phyloP scores from a whole-genome alignment of 176 grass and related monocot species.

The Hordeum marinum region DNA sequence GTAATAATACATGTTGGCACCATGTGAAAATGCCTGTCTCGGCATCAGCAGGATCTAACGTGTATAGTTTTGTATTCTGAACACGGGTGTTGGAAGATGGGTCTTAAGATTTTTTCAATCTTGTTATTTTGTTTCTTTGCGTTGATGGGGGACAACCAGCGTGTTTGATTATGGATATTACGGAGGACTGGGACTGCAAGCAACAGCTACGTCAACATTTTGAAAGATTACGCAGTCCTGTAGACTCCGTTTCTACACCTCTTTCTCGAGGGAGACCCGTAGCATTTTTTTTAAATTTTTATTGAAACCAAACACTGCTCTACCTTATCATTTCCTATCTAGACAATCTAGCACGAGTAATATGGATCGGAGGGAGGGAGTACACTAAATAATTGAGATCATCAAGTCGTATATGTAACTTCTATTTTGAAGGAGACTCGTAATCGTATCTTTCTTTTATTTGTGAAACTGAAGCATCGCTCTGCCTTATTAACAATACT shows the following conservation, averaged over 20 bases:
- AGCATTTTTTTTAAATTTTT: too few species aligned
- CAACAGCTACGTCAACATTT: neutral
- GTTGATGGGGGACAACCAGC: neutral
- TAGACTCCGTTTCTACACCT: neutral
- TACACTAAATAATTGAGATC: too few species aligned
- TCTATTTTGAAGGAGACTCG: too few species aligned
- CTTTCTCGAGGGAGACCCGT: neutral
- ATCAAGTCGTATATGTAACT: too few species aligned
- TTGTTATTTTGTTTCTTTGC: neutral
- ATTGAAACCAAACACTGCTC: too few species aligned
- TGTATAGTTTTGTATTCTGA: neutral
- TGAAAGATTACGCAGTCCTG: neutral
- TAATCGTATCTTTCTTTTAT: too few species aligned
- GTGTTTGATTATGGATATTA: neutral
- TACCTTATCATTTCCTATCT: too few species aligned
- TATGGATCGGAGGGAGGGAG: too few species aligned
- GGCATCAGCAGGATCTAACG: neutral
- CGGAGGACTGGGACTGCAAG: neutral
- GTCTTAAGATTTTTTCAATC: neutral
- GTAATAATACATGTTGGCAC: neutral
- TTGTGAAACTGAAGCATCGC: too few species aligned
- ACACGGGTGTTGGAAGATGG: neutral
- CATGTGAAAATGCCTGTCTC: neutral
- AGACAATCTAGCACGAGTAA: too few species aligned
- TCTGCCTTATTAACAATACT: too few species aligned